Conservation (phyloP, 768 basidiomycete genomes). For the Kwoniella botswanensis region DNA sequence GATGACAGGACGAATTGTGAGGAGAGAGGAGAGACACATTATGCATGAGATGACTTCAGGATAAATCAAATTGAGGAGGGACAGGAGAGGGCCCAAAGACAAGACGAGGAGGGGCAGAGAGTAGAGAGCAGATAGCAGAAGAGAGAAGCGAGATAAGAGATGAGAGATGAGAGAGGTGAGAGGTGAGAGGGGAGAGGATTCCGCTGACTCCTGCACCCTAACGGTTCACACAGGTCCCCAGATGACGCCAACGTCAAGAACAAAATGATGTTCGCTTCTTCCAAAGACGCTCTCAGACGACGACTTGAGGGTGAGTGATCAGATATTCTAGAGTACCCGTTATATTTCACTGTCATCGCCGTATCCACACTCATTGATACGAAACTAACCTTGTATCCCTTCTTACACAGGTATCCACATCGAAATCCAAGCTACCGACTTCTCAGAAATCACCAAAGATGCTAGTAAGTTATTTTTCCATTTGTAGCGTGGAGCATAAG, state of each 20-base stretch:
- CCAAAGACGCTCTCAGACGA: constrained; percentile 76
- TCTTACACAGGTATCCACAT: constrained; percentile 62
- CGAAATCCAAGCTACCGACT: constrained; percentile 87
- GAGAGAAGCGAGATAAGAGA: no score
- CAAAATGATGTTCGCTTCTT: constrained; percentile 93
- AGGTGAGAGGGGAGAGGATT: no score
- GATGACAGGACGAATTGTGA: no score
- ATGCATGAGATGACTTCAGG: no score
- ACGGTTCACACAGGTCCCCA: constrained; percentile 69
- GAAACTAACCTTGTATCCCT: neutral
- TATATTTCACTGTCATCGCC: no score
- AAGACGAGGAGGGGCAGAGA: neutral
- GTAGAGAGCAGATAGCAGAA: no score
- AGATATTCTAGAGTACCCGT: neutral
- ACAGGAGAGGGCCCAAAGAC: no score
- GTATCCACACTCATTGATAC: neutral
- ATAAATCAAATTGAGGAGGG: no score
- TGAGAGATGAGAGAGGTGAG: no score
- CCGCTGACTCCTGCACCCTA: no score
- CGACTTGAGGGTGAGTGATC: constrained; percentile 67
- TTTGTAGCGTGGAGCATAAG: no score
- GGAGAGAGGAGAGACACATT: no score
- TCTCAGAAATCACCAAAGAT: constrained; percentile 72
- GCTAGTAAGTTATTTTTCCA: constrained; percentile 63
- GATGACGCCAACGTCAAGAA: constrained; percentile 80